These are phyloP conservation scores for Calocera cornea DNA, from an alignment of 768 basidiomycete species.

Conservation along the genomic window DNA sequence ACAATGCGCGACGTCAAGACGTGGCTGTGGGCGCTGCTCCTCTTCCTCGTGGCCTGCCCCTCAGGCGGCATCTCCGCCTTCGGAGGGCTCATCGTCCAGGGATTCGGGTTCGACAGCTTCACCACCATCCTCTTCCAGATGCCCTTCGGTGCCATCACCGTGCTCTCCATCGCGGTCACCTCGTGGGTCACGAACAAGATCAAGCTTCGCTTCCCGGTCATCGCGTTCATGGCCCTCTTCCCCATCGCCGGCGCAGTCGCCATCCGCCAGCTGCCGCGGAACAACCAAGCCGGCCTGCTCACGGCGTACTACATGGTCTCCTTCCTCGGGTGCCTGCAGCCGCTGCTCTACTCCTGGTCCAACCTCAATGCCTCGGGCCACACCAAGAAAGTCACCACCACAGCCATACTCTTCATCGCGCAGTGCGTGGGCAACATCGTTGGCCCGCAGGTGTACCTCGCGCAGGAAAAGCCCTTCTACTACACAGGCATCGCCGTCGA, in stretches of 20 bases:
- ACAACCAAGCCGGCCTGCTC: slow-evolving; percentile 14
- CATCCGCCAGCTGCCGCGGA: slow-evolving; percentile 22
- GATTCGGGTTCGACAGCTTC: slow-evolving; percentile 32
- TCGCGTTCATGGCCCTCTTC: slow-evolving; percentile 27
- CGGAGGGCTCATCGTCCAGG: slow-evolving; percentile 32
- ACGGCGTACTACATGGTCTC: slow-evolving; percentile 9
- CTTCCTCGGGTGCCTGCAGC: slow-evolving; percentile 3
- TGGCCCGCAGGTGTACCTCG: slow-evolving; percentile 10
- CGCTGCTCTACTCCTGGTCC: slow-evolving; percentile 24
- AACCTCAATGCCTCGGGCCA: slow-evolving; percentile 19
- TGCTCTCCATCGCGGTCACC: slow-evolving; percentile 27
- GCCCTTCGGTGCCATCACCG: slow-evolving; percentile 34
- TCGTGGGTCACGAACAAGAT: slow-evolving; percentile 28
- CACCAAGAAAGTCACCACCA: slow-evolving; percentile 27
- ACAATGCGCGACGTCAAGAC: slow-evolving; percentile 30
- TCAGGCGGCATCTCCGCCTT: slow-evolving; percentile 34
- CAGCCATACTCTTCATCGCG: slow-evolving; percentile 34
- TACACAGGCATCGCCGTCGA: slow-evolving; percentile 29
- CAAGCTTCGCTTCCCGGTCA: slow-evolving; percentile 31
- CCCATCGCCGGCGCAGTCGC: slow-evolving; percentile 30
- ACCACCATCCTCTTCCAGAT: slow-evolving; percentile 38
- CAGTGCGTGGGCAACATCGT: slow-evolving; percentile 35
- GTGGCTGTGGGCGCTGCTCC: slow-evolving; percentile 31
- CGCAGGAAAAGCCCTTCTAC: slow-evolving; percentile 21
- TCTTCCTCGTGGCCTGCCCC: slow-evolving; percentile 32